These are phyloP conservation scores for Calonectria pteridis DNA, from an alignment of 2,329 filamentous ascomycete genomes.

Conservation along the genomic window DNA sequence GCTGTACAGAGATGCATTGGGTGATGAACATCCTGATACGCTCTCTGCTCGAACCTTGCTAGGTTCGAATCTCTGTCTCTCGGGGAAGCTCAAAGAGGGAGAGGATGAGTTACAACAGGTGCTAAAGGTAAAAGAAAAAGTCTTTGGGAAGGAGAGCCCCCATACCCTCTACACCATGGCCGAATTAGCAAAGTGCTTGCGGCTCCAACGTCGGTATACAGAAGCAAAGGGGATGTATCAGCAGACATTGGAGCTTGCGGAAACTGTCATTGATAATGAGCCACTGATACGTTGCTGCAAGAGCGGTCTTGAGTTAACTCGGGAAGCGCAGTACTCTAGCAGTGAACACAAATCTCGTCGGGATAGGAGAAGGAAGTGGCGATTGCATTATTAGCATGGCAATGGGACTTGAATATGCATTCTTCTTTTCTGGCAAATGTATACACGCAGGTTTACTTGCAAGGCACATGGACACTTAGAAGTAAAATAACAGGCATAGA, in stretches of 20 bases:
- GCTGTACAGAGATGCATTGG: background rate
- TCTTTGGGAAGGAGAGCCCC: background rate
- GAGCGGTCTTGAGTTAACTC: background rate
- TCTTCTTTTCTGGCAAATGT: no score
- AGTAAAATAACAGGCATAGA: no score
- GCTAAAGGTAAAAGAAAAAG: background rate
- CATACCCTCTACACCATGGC: background rate
- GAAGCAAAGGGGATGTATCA: constrained; percentile 30
- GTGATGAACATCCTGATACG: background rate
- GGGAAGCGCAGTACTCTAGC: background rate
- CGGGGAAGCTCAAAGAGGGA: background rate
- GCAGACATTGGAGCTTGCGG: background rate
- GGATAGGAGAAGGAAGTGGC: background rate
- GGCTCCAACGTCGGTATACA: constrained; percentile 14
- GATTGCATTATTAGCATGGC: background rate
- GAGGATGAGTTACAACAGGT: background rate
- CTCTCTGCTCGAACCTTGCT: background rate
- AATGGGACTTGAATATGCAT: no score
- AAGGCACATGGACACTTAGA: no score
- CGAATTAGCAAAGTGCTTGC: background rate
- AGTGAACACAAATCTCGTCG: background rate
- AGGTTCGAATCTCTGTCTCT: background rate
- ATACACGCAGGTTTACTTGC: no score
- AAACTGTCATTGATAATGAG: background rate
- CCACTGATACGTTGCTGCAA: background rate